phyloP scores from a whole-genome alignment of 163 green algal genomes.

The Chloromonas sp. region DNA sequence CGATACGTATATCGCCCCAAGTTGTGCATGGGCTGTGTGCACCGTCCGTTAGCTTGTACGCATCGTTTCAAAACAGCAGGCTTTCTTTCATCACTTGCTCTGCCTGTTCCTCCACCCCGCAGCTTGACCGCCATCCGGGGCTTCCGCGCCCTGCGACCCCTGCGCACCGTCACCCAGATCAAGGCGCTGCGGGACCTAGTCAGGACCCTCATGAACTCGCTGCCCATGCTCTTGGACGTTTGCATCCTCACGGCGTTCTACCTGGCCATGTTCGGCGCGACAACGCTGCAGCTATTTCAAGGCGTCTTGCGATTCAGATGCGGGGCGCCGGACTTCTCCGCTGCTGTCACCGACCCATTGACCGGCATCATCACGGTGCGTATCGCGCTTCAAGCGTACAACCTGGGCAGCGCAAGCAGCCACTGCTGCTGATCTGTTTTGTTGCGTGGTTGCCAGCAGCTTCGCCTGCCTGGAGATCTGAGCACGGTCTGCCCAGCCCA shows the following conservation, averaged over 20 bases:
- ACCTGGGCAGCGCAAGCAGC: too few relatives aligned
- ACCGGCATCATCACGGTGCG: neutral
- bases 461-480: too few relatives aligned
- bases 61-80: too few relatives aligned
- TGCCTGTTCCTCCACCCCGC: neutral
- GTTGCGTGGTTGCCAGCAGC: too few relatives aligned
- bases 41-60: too few relatives aligned
- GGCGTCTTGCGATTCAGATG: neutral
- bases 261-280: neutral
- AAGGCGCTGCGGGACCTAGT: conserved; percentile 2
- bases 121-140: conserved; percentile 10
- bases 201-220: neutral
- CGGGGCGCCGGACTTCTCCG: neutral
- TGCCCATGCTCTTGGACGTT: neutral
- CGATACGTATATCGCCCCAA: too few relatives aligned
- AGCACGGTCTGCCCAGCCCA: too few relatives aligned
- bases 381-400: too few relatives aligned
- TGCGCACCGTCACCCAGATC: conserved; percentile 18
- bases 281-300: neutral
- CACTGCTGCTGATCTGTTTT: too few relatives aligned
- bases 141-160: conserved; percentile 2
- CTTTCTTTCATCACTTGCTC: neutral
- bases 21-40: too few relatives aligned
- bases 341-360: neutral
- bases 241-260: conserved; percentile 3